These are phyloP conservation scores for Yamadazyma diospyri DNA, from an alignment of 1,139 yeast species.

Conservation along the genomic window DNA sequence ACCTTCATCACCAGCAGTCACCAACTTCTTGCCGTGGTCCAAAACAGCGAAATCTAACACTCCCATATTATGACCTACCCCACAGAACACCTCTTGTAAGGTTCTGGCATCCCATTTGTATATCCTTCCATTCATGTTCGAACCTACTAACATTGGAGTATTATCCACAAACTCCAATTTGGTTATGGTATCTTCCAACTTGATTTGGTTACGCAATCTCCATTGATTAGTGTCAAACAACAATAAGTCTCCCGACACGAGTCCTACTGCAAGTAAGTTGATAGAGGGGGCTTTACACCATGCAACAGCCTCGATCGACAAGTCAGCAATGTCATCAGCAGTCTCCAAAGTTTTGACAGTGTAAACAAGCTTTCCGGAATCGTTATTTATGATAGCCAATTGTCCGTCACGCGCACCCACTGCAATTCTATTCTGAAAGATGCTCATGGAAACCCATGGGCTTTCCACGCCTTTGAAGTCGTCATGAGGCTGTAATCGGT, in stretches of 20 bases:
- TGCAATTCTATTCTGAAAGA: constrained; percentile 50
- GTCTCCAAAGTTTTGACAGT: constrained; percentile 61
- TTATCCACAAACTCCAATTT: constrained; percentile 63
- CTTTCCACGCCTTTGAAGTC: constrained; percentile 70
- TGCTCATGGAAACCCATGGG: constrained; percentile 80
- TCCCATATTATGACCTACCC: constrained; percentile 93
- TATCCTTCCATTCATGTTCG: constrained; percentile 81
- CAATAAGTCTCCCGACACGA: constrained; percentile 82
- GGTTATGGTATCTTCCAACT: constrained; percentile 79
- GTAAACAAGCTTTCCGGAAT: constrained; percentile 67
- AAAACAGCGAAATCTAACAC: constrained; percentile 73
- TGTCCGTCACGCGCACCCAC: constrained; percentile 88
- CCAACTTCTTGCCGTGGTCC: constrained; percentile 62
- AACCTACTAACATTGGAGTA: constrained; percentile 58
- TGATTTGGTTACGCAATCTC: constrained; percentile 73
- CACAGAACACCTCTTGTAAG: constrained; percentile 69
- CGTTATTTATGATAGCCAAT: constrained; percentile 69
- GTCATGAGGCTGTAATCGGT: constrained; percentile 58
- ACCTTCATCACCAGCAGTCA: constrained; percentile 98
- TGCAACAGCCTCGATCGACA: constrained; percentile 79
- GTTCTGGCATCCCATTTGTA: constrained; percentile 89
- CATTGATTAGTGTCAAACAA: constrained; percentile 82
- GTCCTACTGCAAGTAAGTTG: constrained; percentile 70
- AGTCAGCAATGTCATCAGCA: constrained; percentile 64
- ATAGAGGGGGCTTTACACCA: constrained; percentile 71